Evolutionary conservation across 1,284 basidiomycete genomes (phyloP).

Genomic region (Rhodotorula sp.): DNA sequence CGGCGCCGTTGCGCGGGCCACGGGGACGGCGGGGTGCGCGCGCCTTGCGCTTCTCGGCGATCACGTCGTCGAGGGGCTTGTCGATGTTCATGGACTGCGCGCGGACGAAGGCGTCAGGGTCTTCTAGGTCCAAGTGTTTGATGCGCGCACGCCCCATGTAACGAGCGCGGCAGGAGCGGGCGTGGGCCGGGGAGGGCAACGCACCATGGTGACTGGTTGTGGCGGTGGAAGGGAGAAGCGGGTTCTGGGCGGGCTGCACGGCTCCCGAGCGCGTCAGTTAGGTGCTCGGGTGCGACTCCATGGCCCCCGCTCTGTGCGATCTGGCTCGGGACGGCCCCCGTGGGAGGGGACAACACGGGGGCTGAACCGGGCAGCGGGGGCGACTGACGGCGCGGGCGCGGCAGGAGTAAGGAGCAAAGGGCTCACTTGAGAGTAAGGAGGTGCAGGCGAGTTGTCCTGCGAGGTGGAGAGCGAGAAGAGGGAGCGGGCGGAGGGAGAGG

Average conservation of each 20-base stretch:
- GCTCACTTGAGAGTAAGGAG: no score
- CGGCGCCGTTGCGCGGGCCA: slow-evolving; percentile 34
- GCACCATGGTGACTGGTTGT: neutral
- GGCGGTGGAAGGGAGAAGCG: neutral
- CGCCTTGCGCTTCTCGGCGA: slow-evolving; percentile 43
- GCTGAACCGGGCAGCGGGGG: no score
- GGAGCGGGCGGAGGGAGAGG: no score
- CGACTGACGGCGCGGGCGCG: no score
- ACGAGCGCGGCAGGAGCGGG: neutral
- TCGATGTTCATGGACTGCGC: slow-evolving; percentile 56
- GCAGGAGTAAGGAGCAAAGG: no score
- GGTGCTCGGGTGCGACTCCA: no score
- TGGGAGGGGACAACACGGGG: neutral
- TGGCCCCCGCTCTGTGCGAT: no score
- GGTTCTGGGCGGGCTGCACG: neutral
- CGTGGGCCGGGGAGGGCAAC: neutral
- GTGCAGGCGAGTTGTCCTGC: no score
- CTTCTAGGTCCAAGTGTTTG: no score
- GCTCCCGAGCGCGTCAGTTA: neutral
- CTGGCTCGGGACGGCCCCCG: no score
- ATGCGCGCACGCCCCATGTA: no score
- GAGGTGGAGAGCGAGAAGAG: no score
- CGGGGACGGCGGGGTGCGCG: slow-evolving; percentile 29
- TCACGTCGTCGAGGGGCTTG: slow-evolving; percentile 85
- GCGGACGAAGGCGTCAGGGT: neutral